Percentiles rank a stretch among this genome's conserved stretches.
Conservation (phyloP, 2,329 filamentous ascomycete genomes). For the Annulohypoxylon truncatum region DNA sequence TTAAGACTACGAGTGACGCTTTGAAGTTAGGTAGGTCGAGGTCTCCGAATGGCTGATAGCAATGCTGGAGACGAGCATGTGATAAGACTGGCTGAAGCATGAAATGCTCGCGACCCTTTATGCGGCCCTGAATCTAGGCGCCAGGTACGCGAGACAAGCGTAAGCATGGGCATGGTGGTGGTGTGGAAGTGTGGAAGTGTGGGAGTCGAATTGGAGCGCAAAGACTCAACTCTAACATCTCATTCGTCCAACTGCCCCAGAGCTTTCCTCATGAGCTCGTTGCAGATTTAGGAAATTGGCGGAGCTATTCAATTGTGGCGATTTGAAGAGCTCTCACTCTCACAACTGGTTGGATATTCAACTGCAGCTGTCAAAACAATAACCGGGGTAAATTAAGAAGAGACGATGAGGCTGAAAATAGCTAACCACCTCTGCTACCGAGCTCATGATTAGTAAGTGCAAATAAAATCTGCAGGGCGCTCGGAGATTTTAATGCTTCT, state of each 20-base stretch:
- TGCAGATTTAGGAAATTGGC: constrained; percentile 40
- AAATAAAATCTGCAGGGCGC: constrained; percentile 13
- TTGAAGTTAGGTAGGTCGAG: constrained; percentile 13
- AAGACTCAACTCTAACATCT: constrained; percentile 21
- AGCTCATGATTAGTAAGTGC: neutral
- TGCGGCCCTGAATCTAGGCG: constrained; percentile 37
- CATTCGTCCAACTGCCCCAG: constrained; percentile 34
- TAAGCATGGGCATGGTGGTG: constrained; percentile 41
- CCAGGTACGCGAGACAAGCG: constrained; percentile 42
- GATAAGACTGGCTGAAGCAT: constrained; percentile 30
- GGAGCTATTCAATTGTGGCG: constrained; percentile 29
- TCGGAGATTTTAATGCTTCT: constrained; percentile 1
- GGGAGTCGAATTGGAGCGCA: constrained; percentile 37
- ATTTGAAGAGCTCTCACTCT: constrained; percentile 28
- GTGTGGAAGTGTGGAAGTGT: constrained; percentile 27
- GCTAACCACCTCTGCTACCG: constrained; percentile 26
- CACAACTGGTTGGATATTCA: constrained; percentile 29
- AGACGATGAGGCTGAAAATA: constrained; percentile 37
- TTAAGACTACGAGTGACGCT: constrained; percentile 6
- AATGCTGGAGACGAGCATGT: constrained; percentile 30
- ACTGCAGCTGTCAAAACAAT: constrained; percentile 28
- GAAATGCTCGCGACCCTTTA: constrained; percentile 26
- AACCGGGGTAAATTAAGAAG: constrained; percentile 17
- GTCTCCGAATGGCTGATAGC: constrained; percentile 19
- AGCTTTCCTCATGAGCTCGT: constrained; percentile 33